Conservation (phyloP, 2,329 filamentous ascomycete species). For the Diaporthe longicolla region DNA sequence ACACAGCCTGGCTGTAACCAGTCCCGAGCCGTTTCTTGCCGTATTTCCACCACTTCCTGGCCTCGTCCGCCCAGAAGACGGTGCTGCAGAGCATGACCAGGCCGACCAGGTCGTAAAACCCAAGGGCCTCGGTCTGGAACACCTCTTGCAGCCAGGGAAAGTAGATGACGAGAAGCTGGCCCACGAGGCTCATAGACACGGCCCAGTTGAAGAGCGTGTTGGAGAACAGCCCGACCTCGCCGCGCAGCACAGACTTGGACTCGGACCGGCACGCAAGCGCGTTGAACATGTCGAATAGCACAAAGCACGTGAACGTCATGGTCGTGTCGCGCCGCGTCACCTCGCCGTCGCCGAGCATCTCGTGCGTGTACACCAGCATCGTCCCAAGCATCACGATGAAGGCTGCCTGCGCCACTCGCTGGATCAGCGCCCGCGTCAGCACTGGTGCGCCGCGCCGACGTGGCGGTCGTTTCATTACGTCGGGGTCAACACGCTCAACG, state of each 20-base stretch:
- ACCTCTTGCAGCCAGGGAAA: slow-evolving; percentile 93
- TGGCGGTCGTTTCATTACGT: slow-evolving; percentile 93
- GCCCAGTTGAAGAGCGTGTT: slow-evolving; percentile 98
- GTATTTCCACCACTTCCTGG: slow-evolving; percentile 82
- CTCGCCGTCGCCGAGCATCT: slow-evolving; percentile 87
- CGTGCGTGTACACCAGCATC: slow-evolving; percentile 89
- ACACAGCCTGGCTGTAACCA: slow-evolving; percentile 78
- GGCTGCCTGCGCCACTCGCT: slow-evolving; percentile 88
- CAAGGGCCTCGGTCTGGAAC: slow-evolving; percentile 93
- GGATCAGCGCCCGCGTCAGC: slow-evolving; percentile 85
- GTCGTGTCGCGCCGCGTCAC: slow-evolving; percentile 96
- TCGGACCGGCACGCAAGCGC: slow-evolving; percentile 93
- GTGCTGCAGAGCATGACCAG: slow-evolving; percentile 84
- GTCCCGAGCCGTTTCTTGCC: slow-evolving; percentile 69
- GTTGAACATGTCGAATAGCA: slow-evolving; percentile 99
- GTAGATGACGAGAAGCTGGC: slow-evolving; percentile 93
- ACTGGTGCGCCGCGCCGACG: slow-evolving; percentile 90
- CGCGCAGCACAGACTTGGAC: slow-evolving; percentile 87
- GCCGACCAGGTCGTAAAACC: slow-evolving; percentile 79
- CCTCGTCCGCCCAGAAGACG: slow-evolving; percentile 96
- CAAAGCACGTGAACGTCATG: slow-evolving; percentile 99
- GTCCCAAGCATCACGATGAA: slow-evolving; percentile 93
- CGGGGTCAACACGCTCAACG: slow-evolving; percentile 93
- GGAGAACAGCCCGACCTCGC: slow-evolving; percentile 85
- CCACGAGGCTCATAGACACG: slow-evolving; percentile 85